Percentiles rank a stretch among this genome's conserved stretches.
Conservation (phyloP, 2,329 filamentous ascomycete genomes). For the Fragosphaeria purpurea region DNA sequence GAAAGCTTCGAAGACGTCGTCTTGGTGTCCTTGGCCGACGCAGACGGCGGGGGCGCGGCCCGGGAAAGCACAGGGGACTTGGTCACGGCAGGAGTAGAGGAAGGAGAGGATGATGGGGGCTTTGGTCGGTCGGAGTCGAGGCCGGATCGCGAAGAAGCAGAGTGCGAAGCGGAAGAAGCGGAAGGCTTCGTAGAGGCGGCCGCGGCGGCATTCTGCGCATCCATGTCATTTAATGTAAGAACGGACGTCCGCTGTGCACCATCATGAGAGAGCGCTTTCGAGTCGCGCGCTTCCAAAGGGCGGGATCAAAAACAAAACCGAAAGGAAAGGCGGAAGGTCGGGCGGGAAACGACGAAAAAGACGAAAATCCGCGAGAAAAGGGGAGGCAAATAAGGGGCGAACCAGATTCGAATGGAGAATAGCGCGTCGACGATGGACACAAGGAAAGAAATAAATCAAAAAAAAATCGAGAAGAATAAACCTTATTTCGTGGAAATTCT, state of each 20-base stretch:
- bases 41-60: neutral
- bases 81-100: slow-evolving; percentile 14
- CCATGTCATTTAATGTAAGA: slow-evolving; percentile 54
- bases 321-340: too few species aligned
- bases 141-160: slow-evolving; percentile 24
- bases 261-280: slow-evolving; percentile 46
- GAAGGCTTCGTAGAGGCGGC: slow-evolving; percentile 50
- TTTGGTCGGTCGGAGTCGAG: slow-evolving; percentile 25
- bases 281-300: slow-evolving; percentile 18
- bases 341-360: neutral
- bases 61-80: slow-evolving; percentile 15
- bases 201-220: slow-evolving; percentile 59
- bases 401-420: too few species aligned
- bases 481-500: too few species aligned
- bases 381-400: neutral
- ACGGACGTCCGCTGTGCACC: slow-evolving; percentile 42
- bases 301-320: neutral
- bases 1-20: too few species aligned
- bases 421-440: too few species aligned
- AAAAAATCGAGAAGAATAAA: neutral
- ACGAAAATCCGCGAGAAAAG: neutral
- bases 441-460: neutral
- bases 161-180: slow-evolving; percentile 34
- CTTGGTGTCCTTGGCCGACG: too few species aligned
- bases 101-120: slow-evolving; percentile 20